Evolutionary conservation across 768 basidiomycete genomes (phyloP).

Genomic region (Harrya chromipes): DNA sequence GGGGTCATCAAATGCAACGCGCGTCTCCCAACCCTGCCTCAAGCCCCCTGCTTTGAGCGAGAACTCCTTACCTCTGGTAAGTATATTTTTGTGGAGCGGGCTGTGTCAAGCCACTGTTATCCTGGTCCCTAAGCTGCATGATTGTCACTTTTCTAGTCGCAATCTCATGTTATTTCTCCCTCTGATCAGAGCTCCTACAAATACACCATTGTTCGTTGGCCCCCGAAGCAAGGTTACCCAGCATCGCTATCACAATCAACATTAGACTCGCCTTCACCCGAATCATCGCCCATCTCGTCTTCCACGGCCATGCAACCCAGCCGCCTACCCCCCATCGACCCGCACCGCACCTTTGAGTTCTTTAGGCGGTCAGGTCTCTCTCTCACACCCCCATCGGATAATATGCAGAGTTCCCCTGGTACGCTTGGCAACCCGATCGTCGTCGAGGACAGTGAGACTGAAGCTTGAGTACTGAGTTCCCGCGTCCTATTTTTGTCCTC

Average conservation of each 20-base stretch:
- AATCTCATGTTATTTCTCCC: neutral
- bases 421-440: constrained; percentile 23
- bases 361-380: constrained; percentile 5
- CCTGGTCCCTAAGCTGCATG: neutral
- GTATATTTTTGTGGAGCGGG: constrained; percentile 3
- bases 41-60: neutral
- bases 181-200: constrained; percentile 1
- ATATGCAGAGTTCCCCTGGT: constrained; percentile 7
- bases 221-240: constrained; percentile 1
- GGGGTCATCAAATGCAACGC: neutral
- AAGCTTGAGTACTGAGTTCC: constrained; percentile 10
- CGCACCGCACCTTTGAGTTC: neutral
- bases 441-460: constrained; percentile 20
- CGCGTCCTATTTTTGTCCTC: neutral
- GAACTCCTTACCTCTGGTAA: constrained; percentile 4
- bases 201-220: neutral
- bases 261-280: neutral
- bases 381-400: constrained; percentile 1
- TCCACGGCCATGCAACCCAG: neutral
- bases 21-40: neutral
- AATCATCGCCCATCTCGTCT: neutral
- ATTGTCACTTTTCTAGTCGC: constrained; percentile 6
- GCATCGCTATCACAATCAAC: neutral
- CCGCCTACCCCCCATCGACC: neutral
- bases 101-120: neutral